phyloP scores from a whole-genome alignment of 371 early-diverging fungal genomes.

The Mucor ambiguus region DNA sequence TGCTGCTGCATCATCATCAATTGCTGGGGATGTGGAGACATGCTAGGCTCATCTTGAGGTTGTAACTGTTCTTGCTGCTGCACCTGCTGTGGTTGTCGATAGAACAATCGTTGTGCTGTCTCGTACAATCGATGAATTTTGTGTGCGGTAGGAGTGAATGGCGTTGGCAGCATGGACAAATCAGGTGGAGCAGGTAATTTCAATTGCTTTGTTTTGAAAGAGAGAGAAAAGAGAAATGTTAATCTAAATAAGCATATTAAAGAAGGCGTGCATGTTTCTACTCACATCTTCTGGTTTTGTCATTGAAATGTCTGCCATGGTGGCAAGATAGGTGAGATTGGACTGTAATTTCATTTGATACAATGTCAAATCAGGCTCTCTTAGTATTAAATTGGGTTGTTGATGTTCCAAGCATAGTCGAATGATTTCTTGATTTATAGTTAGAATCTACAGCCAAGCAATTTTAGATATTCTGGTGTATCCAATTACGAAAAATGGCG shows the following conservation, averaged over 20 bases:
- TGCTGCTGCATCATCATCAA: conserved; percentile 1
- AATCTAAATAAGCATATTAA: background rate
- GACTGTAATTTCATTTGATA: conserved; percentile 57
- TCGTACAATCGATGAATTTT: conserved; percentile 38
- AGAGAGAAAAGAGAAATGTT: background rate
- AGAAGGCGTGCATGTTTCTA: background rate
- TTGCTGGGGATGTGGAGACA: conserved; percentile 13
- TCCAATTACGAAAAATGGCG: background rate
- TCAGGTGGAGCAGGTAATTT: conserved; percentile 44
- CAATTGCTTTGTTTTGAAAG: conserved; percentile 22
- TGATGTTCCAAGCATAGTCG: conserved; percentile 48
- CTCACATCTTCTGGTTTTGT: conserved; percentile 54
- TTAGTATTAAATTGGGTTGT: background rate
- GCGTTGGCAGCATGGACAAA: conserved; percentile 41
- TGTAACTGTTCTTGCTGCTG: background rate
- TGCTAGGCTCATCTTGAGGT: background rate
- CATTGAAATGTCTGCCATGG: conserved; percentile 59
- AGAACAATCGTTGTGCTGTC: conserved; percentile 32
- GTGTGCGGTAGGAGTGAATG: conserved; percentile 32
- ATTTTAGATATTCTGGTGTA: too few species aligned
- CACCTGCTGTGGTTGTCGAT: background rate
- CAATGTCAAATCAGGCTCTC: conserved; percentile 44
- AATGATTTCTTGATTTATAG: conserved; percentile 55
- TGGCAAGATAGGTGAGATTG: conserved; percentile 58
- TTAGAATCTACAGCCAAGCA: conserved; percentile 25